Percentiles rank a stretch among this genome's conserved stretches.
Conservation (phyloP, 2,329 filamentous ascomycete genomes). For the Eurotiales sp. region DNA sequence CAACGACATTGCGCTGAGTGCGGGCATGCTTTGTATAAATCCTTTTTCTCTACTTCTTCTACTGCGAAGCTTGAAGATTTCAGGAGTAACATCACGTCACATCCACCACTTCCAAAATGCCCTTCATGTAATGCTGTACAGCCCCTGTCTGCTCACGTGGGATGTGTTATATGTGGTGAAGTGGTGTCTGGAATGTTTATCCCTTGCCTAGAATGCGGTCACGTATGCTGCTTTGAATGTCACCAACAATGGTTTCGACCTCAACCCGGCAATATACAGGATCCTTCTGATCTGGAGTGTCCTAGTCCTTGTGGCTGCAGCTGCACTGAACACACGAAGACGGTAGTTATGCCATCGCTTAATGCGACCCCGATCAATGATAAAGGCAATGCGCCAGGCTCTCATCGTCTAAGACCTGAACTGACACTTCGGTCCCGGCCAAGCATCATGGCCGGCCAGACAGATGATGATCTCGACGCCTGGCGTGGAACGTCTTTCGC, state of each 20-base stretch:
- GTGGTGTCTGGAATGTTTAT: constrained; percentile 42
- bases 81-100: constrained; percentile 21
- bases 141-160: constrained; percentile 31
- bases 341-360: constrained; percentile 5
- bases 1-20: constrained; percentile 42
- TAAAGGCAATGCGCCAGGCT: constrained; percentile 17
- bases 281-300: constrained; percentile 26
- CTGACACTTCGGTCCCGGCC: constrained; percentile 14
- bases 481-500: constrained; percentile 39
- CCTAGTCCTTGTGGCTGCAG: constrained; percentile 47
- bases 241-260: constrained; percentile 39
- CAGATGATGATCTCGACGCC: constrained; percentile 31
- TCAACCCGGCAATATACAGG: background rate
- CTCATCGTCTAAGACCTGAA: constrained; percentile 17
- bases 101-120: constrained; percentile 26
- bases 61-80: constrained; percentile 19
- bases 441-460: constrained; percentile 22
- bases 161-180: constrained; percentile 44
- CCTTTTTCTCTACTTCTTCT: constrained; percentile 36
- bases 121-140: constrained; percentile 33
- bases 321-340: constrained; percentile 36
- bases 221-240: constrained; percentile 45
- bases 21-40: constrained; percentile 33
- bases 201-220: constrained; percentile 47
- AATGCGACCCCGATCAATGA: constrained; percentile 7